Percentiles rank a stretch among this genome's conserved stretches.
These are phyloP conservation scores for Cucurbita maxima DNA, from an alignment of 306 rosid genomes.

Conservation along the genomic window DNA sequence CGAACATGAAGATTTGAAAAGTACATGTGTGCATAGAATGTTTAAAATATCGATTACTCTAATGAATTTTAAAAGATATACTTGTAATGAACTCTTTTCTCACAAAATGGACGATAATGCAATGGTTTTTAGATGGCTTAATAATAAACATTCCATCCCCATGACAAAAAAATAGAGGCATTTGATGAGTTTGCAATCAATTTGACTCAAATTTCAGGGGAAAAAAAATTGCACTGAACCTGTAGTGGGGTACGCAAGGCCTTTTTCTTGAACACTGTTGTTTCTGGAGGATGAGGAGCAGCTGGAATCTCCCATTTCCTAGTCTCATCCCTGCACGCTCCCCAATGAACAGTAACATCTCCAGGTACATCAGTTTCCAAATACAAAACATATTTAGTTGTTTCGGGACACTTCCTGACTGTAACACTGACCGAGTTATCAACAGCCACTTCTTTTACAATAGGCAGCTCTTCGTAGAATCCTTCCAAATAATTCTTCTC, in stretches of 20 bases:
- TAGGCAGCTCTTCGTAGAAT: slow-evolving; percentile 52
- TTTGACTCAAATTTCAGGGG: background rate
- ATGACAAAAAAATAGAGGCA: background rate
- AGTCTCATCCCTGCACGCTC: slow-evolving; percentile 63
- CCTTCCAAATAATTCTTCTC: slow-evolving; percentile 40
- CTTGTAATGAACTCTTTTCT: background rate
- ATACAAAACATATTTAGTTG: slow-evolving; percentile 38
- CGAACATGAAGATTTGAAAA: background rate
- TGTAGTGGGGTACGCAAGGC: slow-evolving; percentile 67
- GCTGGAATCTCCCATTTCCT: slow-evolving; percentile 79
- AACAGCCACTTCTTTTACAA: slow-evolving; percentile 41
- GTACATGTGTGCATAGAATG: background rate
- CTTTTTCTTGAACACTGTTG: slow-evolving; percentile 46
- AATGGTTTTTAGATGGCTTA: background rate
- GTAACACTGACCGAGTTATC: slow-evolving; percentile 42
- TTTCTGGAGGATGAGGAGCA: slow-evolving; percentile 58
- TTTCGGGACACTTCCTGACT: slow-evolving; percentile 43
- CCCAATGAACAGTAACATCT: slow-evolving; percentile 74
- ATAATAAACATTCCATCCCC: background rate
- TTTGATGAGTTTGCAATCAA: background rate
- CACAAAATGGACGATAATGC: background rate
- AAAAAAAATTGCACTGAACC: slow-evolving; percentile 18
- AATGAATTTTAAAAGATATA: background rate
- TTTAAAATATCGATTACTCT: background rate
- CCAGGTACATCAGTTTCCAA: slow-evolving; percentile 74